A percentile compares a stretch with the other conserved stretches of the same genome.
Evolutionary conservation across 805 yeast genomes (phyloP).

Genomic region (Cyberlindnera maritima): DNA sequence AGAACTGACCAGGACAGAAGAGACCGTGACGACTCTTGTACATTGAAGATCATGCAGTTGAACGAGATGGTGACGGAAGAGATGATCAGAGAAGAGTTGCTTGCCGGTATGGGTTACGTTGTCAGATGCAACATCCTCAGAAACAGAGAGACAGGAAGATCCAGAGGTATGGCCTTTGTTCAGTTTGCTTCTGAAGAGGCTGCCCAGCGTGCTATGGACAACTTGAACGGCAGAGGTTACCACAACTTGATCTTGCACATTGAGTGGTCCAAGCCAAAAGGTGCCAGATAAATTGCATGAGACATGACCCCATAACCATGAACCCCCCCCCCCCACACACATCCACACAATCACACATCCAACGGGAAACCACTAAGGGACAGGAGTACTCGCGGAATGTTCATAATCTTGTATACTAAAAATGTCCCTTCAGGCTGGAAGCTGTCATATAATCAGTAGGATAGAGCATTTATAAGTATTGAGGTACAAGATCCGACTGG

Average conservation of each 20-base stretch:
- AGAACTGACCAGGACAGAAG: constrained; percentile 37
- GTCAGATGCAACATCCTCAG: constrained; percentile 80
- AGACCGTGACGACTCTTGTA: constrained; percentile 81
- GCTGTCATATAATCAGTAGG: too few species aligned
- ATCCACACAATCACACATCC: neutral
- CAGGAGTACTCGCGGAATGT: too few species aligned
- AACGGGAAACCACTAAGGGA: too few species aligned
- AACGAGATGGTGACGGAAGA: constrained; percentile 82
- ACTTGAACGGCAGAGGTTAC: constrained; percentile 87
- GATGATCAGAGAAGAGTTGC: constrained; percentile 69
- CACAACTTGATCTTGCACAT: constrained; percentile 77
- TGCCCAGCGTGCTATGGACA: constrained; percentile 77
- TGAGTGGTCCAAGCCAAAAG: constrained; percentile 50
- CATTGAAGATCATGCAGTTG: constrained; percentile 88
- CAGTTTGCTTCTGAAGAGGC: constrained; percentile 63
- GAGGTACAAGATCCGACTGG: too few species aligned
- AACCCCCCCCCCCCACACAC: neutral
- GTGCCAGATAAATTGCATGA: neutral
- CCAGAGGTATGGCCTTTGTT: constrained; percentile 95
- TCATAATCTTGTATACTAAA: neutral
- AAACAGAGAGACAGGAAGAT: constrained; percentile 89
- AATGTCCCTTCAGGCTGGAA: too few species aligned
- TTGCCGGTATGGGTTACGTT: constrained; percentile 61
- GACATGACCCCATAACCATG: too few species aligned
- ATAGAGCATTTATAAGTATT: too few species aligned